Evolutionary conservation across 208 protist genomes (phyloP).

Genomic region (Trypanosoma conorhini): DNA sequence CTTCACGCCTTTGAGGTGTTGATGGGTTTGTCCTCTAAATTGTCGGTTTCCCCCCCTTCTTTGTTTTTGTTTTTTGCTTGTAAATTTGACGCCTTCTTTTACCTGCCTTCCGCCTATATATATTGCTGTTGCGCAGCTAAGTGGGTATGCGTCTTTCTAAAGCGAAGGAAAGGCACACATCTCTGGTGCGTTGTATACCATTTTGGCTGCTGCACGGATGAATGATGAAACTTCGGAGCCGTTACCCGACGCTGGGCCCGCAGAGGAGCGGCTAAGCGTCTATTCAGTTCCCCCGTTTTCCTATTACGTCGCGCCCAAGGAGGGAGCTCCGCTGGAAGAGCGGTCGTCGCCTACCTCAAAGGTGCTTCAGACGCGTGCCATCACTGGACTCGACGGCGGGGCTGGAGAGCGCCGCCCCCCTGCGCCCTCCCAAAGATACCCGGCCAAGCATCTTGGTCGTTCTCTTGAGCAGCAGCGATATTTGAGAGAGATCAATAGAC

Average conservation of each 20-base stretch:
- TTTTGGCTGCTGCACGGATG: background rate
- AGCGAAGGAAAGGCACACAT: no score
- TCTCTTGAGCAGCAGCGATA: constrained; percentile 11
- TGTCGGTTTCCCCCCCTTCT: no score
- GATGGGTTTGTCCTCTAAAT: background rate
- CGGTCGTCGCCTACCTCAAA: background rate
- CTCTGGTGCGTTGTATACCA: background rate
- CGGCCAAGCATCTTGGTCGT: background rate
- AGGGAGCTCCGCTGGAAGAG: background rate
- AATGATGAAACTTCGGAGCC: background rate
- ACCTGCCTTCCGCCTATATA: no score
- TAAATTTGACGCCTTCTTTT: background rate
- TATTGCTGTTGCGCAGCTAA: background rate
- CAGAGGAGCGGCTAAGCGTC: constrained; percentile 2
- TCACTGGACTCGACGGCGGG: background rate
- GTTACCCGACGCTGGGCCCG: background rate
- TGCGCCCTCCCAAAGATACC: background rate
- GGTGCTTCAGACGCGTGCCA: no score
- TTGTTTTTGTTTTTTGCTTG: background rate
- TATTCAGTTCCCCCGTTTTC: constrained; percentile 21
- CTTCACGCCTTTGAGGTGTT: background rate
- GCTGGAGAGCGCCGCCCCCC: background rate
- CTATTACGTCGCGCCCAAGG: constrained; percentile 16
- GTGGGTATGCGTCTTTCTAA: background rate
- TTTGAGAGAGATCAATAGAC: constrained; percentile 10